Base-by-base conservation (phyloP, 108 stramenopile species). In the Skeletonema grethae region DNA sequence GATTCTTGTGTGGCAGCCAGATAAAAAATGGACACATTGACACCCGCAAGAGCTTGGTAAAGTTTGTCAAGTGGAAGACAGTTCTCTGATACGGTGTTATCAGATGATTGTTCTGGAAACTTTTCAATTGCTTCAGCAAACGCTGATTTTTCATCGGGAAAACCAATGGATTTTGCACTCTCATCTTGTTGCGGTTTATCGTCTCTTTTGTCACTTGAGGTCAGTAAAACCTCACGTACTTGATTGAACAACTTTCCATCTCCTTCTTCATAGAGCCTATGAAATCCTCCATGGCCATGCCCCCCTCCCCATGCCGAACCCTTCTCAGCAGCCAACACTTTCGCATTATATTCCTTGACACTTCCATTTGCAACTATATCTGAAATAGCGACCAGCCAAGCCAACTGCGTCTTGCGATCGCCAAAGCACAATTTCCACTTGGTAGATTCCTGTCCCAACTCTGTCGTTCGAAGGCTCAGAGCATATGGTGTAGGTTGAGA, bases 401-500 rank as follows among this genome's bases (percentile, higher is more conserved):
- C 28, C 65, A 75, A 25, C 62, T 80, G 79, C 7, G 79, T 63
- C 20, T 75, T 55, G 25, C 79, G 55, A 59, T 80, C 73, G 8
- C 69, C 73, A 34, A 80, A 75, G 41, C 79, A 80, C 10, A 80
- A 39, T 38, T 80, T 80, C 79, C 79, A 80, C 29, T 80, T 80
- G 53, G 78, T 74, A 25, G 53, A 57, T 31, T 73, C 72, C 15
- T 53, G 25, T 58, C 45, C 45, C 15, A 57, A 73, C 22, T 79
- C 78, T 0, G 61, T 60, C 8, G 86, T 74, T 62, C 86, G 87
- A 46, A 94, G 82, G 10, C 67, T 69, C 12, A 94, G 28, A 0
- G 82, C 78, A 70, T 87, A 94, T 30, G 93, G 90, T 5, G 90
- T 88, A 9, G 93, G 93, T 31, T 88, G 85, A n/a, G 66, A 53